Percentiles rank a stretch among this genome's conserved stretches.
Conservation (phyloP, 441 rosid genomes). For the Erodium moschatum region DNA sequence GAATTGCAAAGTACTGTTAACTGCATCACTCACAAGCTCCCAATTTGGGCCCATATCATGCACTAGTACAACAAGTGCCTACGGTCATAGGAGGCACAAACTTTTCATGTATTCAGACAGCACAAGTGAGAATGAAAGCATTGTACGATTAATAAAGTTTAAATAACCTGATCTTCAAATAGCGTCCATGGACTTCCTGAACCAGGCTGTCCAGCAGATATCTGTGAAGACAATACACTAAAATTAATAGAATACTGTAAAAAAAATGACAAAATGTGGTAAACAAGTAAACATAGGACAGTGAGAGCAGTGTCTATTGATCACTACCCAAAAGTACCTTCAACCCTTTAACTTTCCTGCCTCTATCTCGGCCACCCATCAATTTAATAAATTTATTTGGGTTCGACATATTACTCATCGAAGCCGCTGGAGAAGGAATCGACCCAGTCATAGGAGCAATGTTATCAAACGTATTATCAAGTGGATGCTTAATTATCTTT, state of each 20-base stretch:
- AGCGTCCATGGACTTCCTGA: slow-evolving; percentile 85
- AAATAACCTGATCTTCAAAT: slow-evolving; percentile 90
- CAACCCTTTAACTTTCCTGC: slow-evolving; percentile 60
- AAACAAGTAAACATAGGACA: slow-evolving; percentile 15
- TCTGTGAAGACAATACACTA: slow-evolving; percentile 40
- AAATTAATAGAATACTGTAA: slow-evolving; percentile 17
- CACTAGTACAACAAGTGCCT: slow-evolving; percentile 99
- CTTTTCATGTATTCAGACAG: slow-evolving; percentile 18
- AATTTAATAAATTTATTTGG: slow-evolving; percentile 63
- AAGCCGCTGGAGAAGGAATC: slow-evolving; percentile 73
- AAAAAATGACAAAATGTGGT: slow-evolving; percentile 14
- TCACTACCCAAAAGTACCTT: slow-evolving; percentile 46
- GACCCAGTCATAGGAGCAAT: slow-evolving; percentile 47
- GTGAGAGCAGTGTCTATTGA: slow-evolving; percentile 14
- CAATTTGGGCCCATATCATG: slow-evolving; percentile 99
- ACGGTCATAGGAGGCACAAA: slow-evolving; percentile 21
- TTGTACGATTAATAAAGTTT: slow-evolving; percentile 13
- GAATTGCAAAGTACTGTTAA: slow-evolving; percentile 80
- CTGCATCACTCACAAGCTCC: slow-evolving; percentile 99
- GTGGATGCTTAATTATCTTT: slow-evolving; percentile 57
- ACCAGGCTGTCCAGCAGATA: slow-evolving; percentile 65
- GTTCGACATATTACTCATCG: slow-evolving; percentile 94
- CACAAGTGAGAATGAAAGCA: slow-evolving; percentile 7
- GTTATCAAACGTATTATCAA: slow-evolving; percentile 58
- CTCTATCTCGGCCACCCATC: slow-evolving; percentile 61